Percentiles rank a stretch among this genome's conserved stretches.
Evolutionary conservation across 2,329 filamentous ascomycete species (phyloP).

Genomic region (Ascochyta rabiei): DNA sequence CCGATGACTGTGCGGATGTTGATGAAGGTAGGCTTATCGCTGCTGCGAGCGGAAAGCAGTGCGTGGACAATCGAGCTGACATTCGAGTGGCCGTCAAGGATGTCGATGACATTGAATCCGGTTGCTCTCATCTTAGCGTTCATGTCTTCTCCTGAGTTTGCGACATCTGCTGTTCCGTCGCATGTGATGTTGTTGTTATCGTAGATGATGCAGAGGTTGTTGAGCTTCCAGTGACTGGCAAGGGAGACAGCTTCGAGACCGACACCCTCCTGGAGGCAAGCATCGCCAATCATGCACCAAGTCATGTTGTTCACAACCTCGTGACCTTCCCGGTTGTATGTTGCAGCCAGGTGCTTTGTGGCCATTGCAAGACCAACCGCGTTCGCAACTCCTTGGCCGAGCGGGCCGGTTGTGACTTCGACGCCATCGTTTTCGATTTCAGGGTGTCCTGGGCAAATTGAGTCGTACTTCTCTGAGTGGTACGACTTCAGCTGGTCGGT

Average conservation of each 20-base stretch:
- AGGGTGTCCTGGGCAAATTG: conserved; percentile 61
- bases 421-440: conserved; percentile 64
- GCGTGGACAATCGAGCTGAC: conserved; percentile 56
- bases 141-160: conserved; percentile 53
- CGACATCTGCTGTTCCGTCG: conserved; percentile 54
- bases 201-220: conserved; percentile 63
- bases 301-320: conserved; percentile 59
- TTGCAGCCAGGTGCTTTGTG: conserved; percentile 64
- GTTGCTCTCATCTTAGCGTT: conserved; percentile 64
- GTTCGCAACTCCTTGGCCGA: conserved; percentile 66
- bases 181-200: conserved; percentile 67
- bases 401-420: conserved; percentile 64
- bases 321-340: conserved; percentile 59
- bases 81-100: conserved; percentile 60
- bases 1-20: conserved; percentile 64
- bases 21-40: conserved; percentile 61
- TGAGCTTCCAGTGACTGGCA: conserved; percentile 54
- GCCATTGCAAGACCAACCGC: conserved; percentile 59
- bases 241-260: conserved; percentile 10
- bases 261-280: conserved; percentile 54
- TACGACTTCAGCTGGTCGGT: conserved; percentile 63
- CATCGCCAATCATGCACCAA: conserved; percentile 64
- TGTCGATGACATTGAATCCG: conserved; percentile 62
- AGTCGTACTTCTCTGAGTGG: conserved; percentile 54
- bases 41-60: conserved; percentile 51